A percentile compares a stretch with the other conserved stretches of the same genome.
Conservation (phyloP, 2,329 filamentous ascomycete species). For the Colletotrichum phormii region DNA sequence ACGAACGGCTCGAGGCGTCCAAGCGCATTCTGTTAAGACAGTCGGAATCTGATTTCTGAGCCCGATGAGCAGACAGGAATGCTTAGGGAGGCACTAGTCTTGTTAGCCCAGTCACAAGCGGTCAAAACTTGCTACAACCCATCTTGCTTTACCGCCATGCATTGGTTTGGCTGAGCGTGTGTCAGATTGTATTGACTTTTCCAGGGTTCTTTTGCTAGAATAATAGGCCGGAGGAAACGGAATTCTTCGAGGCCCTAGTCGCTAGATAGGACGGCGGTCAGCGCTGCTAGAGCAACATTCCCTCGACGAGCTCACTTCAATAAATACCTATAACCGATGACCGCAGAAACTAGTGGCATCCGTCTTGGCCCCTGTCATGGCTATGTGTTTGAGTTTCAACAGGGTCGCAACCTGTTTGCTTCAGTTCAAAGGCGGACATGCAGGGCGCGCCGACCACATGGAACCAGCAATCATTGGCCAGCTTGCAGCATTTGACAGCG, state of each 20-base stretch:
- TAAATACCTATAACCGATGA: not conserved
- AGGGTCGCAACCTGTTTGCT: not conserved
- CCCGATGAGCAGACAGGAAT: not conserved
- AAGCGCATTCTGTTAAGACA: not conserved
- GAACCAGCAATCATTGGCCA: not conserved
- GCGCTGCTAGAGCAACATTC: not conserved
- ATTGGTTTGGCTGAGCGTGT: not conserved
- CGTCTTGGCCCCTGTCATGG: not conserved
- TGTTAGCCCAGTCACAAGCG: too few species aligned
- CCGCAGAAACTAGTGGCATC: not conserved
- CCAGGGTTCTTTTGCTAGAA: not conserved
- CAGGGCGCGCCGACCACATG: not conserved
- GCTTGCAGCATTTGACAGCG: not conserved
- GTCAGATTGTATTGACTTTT: not conserved
- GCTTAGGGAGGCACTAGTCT: not conserved
- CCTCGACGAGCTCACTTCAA: not conserved
- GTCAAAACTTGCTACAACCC: not conserved
- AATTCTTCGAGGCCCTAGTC: not conserved
- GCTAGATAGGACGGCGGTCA: not conserved
- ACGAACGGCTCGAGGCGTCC: not conserved
- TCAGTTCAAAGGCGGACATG: not conserved
- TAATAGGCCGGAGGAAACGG: not conserved
- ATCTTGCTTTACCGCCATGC: not conserved
- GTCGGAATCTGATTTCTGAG: not conserved
- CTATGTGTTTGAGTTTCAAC: not conserved